phyloP scores from a whole-genome alignment of 306 rosid genomes.

The Comarum palustre region DNA sequence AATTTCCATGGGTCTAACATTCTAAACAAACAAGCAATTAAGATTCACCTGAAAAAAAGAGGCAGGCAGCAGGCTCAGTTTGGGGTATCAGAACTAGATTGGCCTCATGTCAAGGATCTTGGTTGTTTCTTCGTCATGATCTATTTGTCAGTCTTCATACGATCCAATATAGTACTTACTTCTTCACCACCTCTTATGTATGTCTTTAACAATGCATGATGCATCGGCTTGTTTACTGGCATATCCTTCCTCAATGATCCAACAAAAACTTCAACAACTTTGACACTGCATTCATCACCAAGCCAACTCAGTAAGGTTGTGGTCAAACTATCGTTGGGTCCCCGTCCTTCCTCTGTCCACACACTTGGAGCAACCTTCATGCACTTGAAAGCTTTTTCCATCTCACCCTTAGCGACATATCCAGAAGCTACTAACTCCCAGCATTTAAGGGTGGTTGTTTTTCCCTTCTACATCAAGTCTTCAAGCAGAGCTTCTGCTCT shows the following conservation, averaged over 20 bases:
- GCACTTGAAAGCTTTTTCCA: conserved; percentile 52
- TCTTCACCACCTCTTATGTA: conserved; percentile 50
- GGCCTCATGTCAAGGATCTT: conserved; percentile 35
- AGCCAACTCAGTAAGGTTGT: conserved; percentile 50
- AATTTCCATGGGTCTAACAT: background rate
- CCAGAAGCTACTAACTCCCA: conserved; percentile 61
- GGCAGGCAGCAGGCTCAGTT: background rate
- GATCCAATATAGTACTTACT: conserved; percentile 40
- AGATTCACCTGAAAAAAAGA: background rate
- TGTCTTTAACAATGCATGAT: conserved; percentile 53
- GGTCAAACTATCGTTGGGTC: conserved; percentile 43
- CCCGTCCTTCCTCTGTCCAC: conserved; percentile 44
- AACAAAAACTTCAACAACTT: conserved; percentile 59
- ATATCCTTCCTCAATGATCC: conserved; percentile 36
- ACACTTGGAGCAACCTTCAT: conserved; percentile 49
- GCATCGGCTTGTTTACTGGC: conserved; percentile 45
- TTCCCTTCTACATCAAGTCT: conserved; percentile 52
- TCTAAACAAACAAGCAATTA: background rate
- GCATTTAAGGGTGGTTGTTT: conserved; percentile 46
- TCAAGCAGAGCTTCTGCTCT: conserved; percentile 64
- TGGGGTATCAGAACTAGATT: conserved; percentile 1
- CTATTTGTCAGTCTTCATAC: conserved; percentile 53
- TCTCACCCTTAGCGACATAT: conserved; percentile 47
- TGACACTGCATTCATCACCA: conserved; percentile 50
- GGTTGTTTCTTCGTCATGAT: conserved; percentile 39